These are phyloP conservation scores for Herpotrichia juniperi DNA, from an alignment of 2,329 filamentous ascomycete species.

Conservation along the genomic window DNA sequence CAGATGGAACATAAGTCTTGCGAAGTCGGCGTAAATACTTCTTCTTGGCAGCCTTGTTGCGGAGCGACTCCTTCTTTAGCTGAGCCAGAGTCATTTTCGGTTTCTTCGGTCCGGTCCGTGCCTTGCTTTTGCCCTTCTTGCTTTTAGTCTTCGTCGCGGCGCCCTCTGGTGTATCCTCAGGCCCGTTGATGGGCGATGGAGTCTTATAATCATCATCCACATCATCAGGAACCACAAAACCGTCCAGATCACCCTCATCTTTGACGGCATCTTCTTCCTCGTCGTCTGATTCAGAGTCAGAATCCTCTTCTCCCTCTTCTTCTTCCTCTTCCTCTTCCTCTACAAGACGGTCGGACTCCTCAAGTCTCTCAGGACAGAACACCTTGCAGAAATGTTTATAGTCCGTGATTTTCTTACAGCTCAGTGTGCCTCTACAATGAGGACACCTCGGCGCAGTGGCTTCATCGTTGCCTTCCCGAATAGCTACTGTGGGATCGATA, in stretches of 20 bases:
- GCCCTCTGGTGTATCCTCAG: constrained; percentile 31
- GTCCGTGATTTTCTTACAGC: constrained; percentile 74
- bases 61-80: constrained; percentile 70
- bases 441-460: constrained; percentile 72
- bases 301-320: constrained; percentile 22
- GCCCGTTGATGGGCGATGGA: constrained; percentile 33
- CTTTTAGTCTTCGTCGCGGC: constrained; percentile 42
- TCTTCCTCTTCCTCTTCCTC: constrained; percentile 10
- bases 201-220: constrained; percentile 26
- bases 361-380: constrained; percentile 64
- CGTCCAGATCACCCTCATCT: constrained; percentile 50
- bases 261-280: constrained; percentile 48
- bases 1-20: constrained; percentile 73
- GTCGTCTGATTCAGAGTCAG: constrained; percentile 45
- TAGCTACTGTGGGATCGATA: constrained; percentile 62
- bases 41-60: constrained; percentile 68
- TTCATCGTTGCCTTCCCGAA: constrained; percentile 61
- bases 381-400: constrained; percentile 75
- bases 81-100: constrained; percentile 61
- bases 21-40: constrained; percentile 73
- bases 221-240: constrained; percentile 63
- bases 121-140: constrained; percentile 51
- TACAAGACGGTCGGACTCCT: constrained; percentile 26
- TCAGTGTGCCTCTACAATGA: constrained; percentile 72
- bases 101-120: constrained; percentile 44